Evolutionary conservation across 352 stramenopile genomes (phyloP).

Genomic region (Pythium monospermum): DNA sequence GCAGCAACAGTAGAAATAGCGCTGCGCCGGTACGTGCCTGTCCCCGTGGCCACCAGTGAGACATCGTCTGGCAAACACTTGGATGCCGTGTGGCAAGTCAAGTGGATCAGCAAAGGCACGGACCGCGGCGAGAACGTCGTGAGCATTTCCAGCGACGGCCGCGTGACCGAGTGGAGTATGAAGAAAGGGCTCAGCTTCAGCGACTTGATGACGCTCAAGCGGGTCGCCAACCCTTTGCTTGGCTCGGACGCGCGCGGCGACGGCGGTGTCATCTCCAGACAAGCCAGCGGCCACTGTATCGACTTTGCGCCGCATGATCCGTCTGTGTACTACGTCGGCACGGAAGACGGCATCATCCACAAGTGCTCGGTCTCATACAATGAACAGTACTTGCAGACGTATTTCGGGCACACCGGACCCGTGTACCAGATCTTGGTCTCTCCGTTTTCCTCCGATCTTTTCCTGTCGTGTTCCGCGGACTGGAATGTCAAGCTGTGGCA

Average conservation of each 20-base stretch:
- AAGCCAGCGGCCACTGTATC: constrained; percentile 84
- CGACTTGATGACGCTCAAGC: constrained; percentile 90
- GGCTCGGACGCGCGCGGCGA: constrained; percentile 62
- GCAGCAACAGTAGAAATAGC: not conserved
- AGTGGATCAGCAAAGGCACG: constrained; percentile 87
- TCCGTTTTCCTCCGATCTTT: constrained; percentile 79
- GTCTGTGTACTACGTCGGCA: constrained; percentile 88
- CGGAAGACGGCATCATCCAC: constrained; percentile 90
- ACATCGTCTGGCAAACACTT: constrained; percentile 72
- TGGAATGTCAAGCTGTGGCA: constrained; percentile 90
- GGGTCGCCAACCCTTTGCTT: constrained; percentile 61
- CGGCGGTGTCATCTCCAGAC: constrained; percentile 79
- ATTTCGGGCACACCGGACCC: constrained; percentile 80
- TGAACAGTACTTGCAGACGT: constrained; percentile 92
- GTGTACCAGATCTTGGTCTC: constrained; percentile 88
- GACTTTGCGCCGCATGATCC: constrained; percentile 81
- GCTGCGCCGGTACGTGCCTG: constrained; percentile 20
- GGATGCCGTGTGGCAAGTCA: constrained; percentile 90
- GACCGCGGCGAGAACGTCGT: constrained; percentile 86
- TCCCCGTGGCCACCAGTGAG: constrained; percentile 53
- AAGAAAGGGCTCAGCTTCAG: constrained; percentile 89
- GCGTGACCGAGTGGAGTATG: constrained; percentile 91
- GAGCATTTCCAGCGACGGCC: constrained; percentile 87
- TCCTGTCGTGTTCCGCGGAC: constrained; percentile 87
- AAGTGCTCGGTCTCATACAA: constrained; percentile 92